These are phyloP conservation scores for Podila epicladia DNA, from an alignment of 192 early-diverging fungal species.

Conservation along the genomic window DNA sequence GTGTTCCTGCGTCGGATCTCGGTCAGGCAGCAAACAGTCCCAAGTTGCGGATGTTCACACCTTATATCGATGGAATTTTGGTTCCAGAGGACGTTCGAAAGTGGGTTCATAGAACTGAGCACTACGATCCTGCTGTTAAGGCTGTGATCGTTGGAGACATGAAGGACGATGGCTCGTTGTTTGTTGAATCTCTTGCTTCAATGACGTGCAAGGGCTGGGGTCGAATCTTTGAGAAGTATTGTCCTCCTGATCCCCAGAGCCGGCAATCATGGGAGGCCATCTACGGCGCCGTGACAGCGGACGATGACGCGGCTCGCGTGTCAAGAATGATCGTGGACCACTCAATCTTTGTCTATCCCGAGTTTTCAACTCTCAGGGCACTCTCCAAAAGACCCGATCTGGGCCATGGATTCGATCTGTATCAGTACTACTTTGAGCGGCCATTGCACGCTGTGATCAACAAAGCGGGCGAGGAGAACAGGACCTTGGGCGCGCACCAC, in stretches of 20 bases:
- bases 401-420: slow-evolving; percentile 3
- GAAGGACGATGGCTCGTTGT: slow-evolving; percentile 24
- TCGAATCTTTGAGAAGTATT: slow-evolving; percentile 10
- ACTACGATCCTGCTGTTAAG: slow-evolving; percentile 27
- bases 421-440: slow-evolving; percentile 35
- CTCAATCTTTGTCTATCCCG: slow-evolving; percentile 6
- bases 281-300: slow-evolving; percentile 15
- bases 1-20: neutral
- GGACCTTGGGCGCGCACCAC: slow-evolving; percentile 24
- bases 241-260: slow-evolving; percentile 11
- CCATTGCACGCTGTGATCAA: slow-evolving; percentile 10
- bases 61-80: slow-evolving; percentile 26
- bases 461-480: neutral
- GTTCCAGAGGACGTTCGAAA: slow-evolving; percentile 20
- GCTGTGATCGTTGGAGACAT: slow-evolving; percentile 18
- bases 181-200: slow-evolving; percentile 4
- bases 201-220: slow-evolving; percentile 4
- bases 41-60: slow-evolving; percentile 24
- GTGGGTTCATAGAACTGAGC: slow-evolving; percentile 9
- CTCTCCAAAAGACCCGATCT: slow-evolving; percentile 29
- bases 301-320: neutral
- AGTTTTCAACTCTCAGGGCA: slow-evolving; percentile 12
- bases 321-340: slow-evolving; percentile 9
- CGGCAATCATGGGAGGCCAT: slow-evolving; percentile 12
- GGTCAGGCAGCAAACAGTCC: slow-evolving; percentile 5